Evolutionary conservation across 208 protist genomes (phyloP), one percentile per base, ranked within the genome.

Genomic region (Leishmania mexicana): DNA sequence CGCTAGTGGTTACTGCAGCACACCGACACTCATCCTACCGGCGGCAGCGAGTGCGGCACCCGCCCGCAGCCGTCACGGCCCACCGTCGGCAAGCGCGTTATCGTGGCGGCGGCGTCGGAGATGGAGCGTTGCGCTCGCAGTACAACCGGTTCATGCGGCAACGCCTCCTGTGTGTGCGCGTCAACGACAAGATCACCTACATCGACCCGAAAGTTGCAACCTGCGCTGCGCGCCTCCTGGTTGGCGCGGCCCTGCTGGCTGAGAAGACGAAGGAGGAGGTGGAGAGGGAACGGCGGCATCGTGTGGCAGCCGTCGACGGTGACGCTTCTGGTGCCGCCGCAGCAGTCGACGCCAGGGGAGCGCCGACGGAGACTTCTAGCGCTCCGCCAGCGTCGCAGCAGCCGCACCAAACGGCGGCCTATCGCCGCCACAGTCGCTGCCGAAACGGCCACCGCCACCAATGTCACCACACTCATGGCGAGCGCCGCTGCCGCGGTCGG

Each of bases 101-200:
- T 28, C 40, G 51, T 24, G 70, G 54, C 68, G 45, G 54, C 53
- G 71, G 57, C 3, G 57, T 2, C 54, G 42, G 54, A 28, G 77
- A 62, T 38, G 45, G 51, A 35, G 54, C 40, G 7, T 67, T 73
- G 28, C 62, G 54, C 45, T 82, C 64, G 74, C 83, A 81, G 83
- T 76, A 74, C 78, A 85, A 78, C 75, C 71, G 83, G 28, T 17
- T 85, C 65, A 81, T 85, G 78, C 72, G 49, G 40, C 77, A 85
- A 54, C 77, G 78, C 40, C 83, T 89, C 8, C 76, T 89, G 13
- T 89, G 86, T 58, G 42, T 89, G n/a, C 80, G 79, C 58, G 51
- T 89, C 47, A 83, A 85, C 67, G 83, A 83, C 42, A 83, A 78
- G 17, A 45, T 85, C 38, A 86, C 83, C 17, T 89, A 89, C 86